A percentile compares a stretch with the other conserved stretches of the same genome.
These are phyloP conservation scores for Leishmania martiniquensis DNA, from an alignment of 208 protist species.

Conservation along the genomic window DNA sequence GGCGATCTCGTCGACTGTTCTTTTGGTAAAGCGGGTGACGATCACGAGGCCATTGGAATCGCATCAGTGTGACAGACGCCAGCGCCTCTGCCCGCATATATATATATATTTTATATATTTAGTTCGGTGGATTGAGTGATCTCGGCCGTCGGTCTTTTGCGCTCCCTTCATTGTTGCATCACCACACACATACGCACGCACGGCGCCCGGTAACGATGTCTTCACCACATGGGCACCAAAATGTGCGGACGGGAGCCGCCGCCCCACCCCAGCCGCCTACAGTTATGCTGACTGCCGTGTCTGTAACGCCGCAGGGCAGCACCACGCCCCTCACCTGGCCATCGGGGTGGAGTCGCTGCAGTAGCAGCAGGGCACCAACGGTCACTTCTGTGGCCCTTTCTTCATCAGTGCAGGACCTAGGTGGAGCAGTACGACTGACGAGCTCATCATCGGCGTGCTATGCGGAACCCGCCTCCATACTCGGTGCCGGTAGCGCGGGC, in stretches of 20 bases:
- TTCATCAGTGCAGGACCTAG: neutral
- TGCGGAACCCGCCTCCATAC: neutral
- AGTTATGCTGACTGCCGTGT: neutral
- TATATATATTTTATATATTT: too few species aligned
- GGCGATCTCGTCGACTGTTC: neutral
- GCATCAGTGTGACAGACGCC: too few species aligned
- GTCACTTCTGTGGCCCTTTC: neutral
- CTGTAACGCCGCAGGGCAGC: neutral
- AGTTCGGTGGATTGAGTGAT: neutral
- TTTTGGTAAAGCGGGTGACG: neutral
- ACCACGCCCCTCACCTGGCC: too few species aligned
- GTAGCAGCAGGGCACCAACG: neutral
- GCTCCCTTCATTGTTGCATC: neutral
- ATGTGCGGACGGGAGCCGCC: neutral
- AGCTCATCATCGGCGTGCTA: neutral
- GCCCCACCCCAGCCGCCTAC: neutral
- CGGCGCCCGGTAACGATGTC: neutral
- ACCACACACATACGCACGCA: neutral
- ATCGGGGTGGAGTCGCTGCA: neutral
- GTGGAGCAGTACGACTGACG: neutral
- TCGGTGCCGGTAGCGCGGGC: neutral
- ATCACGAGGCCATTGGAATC: too few species aligned
- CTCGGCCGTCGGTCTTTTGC: too few species aligned
- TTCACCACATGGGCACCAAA: neutral
- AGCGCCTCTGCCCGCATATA: too few species aligned